These are phyloP conservation scores for Plasmodium fragile DNA, from an alignment of 169 alveolate species.

Conservation along the genomic window DNA sequence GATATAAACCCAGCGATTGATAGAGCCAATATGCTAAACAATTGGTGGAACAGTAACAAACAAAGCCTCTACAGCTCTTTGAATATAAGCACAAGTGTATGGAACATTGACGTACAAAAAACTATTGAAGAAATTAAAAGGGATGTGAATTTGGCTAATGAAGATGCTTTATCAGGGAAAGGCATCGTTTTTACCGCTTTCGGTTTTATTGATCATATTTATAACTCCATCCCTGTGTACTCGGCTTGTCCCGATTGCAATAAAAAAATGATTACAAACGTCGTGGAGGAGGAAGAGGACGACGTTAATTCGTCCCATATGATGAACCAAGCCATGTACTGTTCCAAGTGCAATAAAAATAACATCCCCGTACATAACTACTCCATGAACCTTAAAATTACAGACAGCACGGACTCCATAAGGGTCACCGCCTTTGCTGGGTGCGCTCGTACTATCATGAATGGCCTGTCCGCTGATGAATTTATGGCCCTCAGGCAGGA, in stretches of 20 bases:
- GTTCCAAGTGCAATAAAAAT: slow-evolving; percentile 80
- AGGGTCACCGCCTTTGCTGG: slow-evolving; percentile 82
- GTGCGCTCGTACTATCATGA: slow-evolving; percentile 80
- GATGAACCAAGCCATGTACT: slow-evolving; percentile 71
- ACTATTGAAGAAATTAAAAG: slow-evolving; percentile 77
- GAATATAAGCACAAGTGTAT: not conserved
- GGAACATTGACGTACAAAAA: slow-evolving; percentile 4
- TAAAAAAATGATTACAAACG: slow-evolving; percentile 79
- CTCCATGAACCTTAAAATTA: slow-evolving; percentile 80
- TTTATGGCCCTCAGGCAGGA: slow-evolving; percentile 58
- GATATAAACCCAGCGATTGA: slow-evolving; percentile 80
- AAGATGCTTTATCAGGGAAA: slow-evolving; percentile 67
- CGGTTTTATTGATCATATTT: slow-evolving; percentile 71
- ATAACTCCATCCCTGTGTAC: slow-evolving; percentile 50
- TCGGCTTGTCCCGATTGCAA: slow-evolving; percentile 84
- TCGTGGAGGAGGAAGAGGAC: slow-evolving; percentile 14
- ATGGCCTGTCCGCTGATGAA: slow-evolving; percentile 69
- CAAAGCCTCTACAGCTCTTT: slow-evolving; percentile 9
- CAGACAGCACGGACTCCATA: slow-evolving; percentile 80
- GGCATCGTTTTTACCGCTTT: slow-evolving; percentile 76
- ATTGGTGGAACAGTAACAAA: slow-evolving; percentile 84
- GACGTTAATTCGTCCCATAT: not conserved
- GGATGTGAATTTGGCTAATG: slow-evolving; percentile 67
- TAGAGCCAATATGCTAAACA: slow-evolving; percentile 77
- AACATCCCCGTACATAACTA: slow-evolving; percentile 80